Conservation (phyloP, 2,329 filamentous ascomycete genomes). For the Venturia oleaginea region DNA sequence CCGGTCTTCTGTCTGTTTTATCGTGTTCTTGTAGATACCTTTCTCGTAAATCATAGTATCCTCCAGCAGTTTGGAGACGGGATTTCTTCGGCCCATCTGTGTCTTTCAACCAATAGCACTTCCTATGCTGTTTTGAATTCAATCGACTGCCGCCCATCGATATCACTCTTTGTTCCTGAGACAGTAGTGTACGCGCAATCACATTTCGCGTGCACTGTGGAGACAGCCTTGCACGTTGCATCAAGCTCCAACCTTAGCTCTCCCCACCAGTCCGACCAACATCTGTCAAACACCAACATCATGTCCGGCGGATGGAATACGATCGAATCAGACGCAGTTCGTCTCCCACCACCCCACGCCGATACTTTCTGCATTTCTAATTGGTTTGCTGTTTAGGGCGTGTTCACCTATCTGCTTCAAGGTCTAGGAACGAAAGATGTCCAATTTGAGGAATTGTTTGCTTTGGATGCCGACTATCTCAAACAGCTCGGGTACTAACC, state of each 20-base stretch:
- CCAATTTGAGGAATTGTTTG: conserved; percentile 93
- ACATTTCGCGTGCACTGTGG: neutral
- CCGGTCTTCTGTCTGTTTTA: neutral
- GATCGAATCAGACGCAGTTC: conserved; percentile 91
- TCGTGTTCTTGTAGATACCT: neutral
- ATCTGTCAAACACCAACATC: neutral
- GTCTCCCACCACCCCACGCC: conserved; percentile 23
- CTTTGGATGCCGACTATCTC: conserved; percentile 69
- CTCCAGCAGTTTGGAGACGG: neutral
- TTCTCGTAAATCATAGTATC: neutral
- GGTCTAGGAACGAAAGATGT: conserved; percentile 85
- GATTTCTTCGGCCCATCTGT: neutral
- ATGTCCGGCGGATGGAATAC: conserved; percentile 80
- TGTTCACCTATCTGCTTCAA: conserved; percentile 95
- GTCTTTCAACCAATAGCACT: neutral
- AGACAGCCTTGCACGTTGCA: neutral
- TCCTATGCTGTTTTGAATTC: neutral
- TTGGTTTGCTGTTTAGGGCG: conserved; percentile 49
- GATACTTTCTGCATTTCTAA: conserved; percentile 11
- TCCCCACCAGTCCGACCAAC: neutral
- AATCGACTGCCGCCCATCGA: neutral
- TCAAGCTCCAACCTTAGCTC: neutral
- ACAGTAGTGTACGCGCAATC: neutral
- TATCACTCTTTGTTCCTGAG: neutral
- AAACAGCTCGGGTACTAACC: conserved; percentile 43